These are phyloP conservation scores for Metarhizium robertsii DNA, from an alignment of 2,329 filamentous ascomycete species.

Conservation along the genomic window DNA sequence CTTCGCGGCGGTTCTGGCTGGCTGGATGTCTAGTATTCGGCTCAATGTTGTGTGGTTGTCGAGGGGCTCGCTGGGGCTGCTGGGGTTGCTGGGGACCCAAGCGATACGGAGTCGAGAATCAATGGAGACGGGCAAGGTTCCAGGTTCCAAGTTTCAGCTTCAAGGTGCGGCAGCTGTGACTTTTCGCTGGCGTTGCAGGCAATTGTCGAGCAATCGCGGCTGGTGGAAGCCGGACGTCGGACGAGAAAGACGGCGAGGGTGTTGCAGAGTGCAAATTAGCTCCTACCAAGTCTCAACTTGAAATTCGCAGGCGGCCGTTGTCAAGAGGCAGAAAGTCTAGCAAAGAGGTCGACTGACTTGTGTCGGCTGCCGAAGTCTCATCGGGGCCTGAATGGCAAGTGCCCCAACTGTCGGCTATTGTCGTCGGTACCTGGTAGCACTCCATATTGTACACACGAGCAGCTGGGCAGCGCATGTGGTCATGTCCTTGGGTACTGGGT, in stretches of 20 bases:
- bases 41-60: not conserved
- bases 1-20: not conserved
- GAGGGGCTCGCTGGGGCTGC: not conserved
- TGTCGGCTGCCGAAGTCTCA: not conserved
- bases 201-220: not conserved
- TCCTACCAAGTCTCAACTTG: too few relatives aligned
- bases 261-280: too few relatives aligned
- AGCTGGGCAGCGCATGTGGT: too few relatives aligned
- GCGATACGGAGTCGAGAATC: constrained; percentile 4
- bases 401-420: not conserved
- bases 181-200: not conserved
- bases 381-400: not conserved
- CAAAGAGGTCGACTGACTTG: not conserved
- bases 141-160: constrained; percentile 6
- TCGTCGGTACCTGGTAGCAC: too few relatives aligned
- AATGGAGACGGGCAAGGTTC: constrained; percentile 8
- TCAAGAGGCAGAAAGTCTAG: too few relatives aligned
- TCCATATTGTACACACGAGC: too few relatives aligned
- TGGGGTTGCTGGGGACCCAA: constrained; percentile 1
- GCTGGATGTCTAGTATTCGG: not conserved
- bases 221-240: not conserved
- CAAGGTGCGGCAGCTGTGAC: constrained; percentile 2
- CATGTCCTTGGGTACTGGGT: too few relatives aligned
- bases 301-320: too few relatives aligned
- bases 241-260: not conserved